Evolutionary conservation across 768 basidiomycete genomes (phyloP).

Genomic region (Trametes maxima): DNA sequence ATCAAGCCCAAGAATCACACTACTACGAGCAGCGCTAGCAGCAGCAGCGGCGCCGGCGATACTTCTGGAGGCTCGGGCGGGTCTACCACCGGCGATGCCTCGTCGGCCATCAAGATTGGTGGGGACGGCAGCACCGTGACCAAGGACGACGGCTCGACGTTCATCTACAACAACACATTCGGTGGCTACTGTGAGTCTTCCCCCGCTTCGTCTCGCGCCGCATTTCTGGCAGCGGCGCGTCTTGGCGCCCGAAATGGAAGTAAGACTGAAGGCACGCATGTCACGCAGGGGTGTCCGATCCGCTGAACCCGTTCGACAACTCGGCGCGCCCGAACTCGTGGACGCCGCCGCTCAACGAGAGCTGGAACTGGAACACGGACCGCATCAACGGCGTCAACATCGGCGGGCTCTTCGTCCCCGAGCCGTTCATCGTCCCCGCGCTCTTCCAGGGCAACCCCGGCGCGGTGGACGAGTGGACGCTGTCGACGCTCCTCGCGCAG

Average conservation of each 20-base stretch:
- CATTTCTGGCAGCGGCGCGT: not conserved
- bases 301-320: constrained; percentile 74
- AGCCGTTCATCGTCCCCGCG: constrained; percentile 75
- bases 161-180: constrained; percentile 79
- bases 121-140: constrained; percentile 78
- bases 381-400: constrained; percentile 69
- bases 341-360: constrained; percentile 76
- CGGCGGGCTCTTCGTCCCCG: constrained; percentile 74
- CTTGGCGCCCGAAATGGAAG: not conserved
- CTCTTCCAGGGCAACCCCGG: constrained; percentile 56
- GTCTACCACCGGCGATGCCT: constrained; percentile 8
- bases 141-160: constrained; percentile 80
- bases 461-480: constrained; percentile 66
- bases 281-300: constrained; percentile 60
- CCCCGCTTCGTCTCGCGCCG: not conserved
- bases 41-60: not conserved
- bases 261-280: not conserved
- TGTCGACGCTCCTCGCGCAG: constrained; percentile 62
- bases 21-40: not conserved
- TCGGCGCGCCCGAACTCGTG: constrained; percentile 75
- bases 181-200: constrained; percentile 83
- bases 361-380: constrained; percentile 70
- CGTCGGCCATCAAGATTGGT: constrained; percentile 56
- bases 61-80: constrained; percentile 7
- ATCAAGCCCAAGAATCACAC: constrained; percentile 45